Conservation (phyloP, 177 flowering plant species). For the Telopea speciosissima region DNA sequence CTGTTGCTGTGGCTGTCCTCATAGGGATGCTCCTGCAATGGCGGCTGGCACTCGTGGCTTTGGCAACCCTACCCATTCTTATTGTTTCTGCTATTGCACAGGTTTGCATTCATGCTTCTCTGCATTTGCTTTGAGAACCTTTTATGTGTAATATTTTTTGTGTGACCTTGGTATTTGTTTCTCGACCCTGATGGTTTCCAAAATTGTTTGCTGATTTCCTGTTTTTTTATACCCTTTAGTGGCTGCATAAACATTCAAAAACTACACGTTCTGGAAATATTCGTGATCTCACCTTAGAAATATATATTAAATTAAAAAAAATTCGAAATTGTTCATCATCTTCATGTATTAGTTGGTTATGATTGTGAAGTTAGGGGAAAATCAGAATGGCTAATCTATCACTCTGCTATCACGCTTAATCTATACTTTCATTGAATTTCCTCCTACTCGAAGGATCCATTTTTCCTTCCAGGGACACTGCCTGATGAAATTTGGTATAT, state of each 20-base stretch:
- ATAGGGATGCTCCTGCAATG: constrained; percentile 80
- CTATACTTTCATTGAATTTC: background rate
- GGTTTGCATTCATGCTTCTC: constrained; percentile 34
- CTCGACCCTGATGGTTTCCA: background rate
- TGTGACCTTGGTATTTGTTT: too few relatives aligned
- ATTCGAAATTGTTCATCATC: background rate
- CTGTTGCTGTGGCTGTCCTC: constrained; percentile 73
- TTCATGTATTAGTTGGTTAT: too few relatives aligned
- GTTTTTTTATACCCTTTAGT: background rate
- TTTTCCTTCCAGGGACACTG: background rate
- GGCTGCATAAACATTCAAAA: background rate
- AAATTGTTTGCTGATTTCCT: background rate
- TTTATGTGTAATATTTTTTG: background rate
- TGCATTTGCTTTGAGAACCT: background rate
- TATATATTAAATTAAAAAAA: too few relatives aligned
- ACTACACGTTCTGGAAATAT: background rate
- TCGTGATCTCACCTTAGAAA: background rate
- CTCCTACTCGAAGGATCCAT: background rate
- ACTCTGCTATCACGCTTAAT: background rate
- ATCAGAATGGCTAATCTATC: background rate
- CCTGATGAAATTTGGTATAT: background rate
- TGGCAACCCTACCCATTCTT: constrained; percentile 84
- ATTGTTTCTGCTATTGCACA: constrained; percentile 79
- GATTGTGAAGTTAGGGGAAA: background rate
- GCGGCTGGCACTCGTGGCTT: constrained; percentile 86